Evolutionary conservation across 208 protist species (phyloP).

Genomic region (Trypanosomatidae sp.): DNA sequence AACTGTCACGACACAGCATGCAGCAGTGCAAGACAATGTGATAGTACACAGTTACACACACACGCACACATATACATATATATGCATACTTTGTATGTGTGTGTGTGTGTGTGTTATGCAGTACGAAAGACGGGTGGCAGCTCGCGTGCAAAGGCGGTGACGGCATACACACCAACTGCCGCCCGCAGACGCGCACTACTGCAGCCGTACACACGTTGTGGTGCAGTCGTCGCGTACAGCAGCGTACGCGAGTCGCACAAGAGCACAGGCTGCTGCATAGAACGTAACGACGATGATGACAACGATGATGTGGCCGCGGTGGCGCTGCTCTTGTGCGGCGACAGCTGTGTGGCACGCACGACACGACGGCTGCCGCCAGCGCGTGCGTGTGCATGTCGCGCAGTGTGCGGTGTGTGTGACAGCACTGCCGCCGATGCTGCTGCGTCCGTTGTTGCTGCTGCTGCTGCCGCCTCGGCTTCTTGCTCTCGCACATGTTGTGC

Average conservation of each 20-base stretch:
- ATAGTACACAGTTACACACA: background rate
- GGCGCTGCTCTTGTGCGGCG: too few species aligned
- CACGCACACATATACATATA: background rate
- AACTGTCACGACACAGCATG: background rate
- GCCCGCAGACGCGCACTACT: constrained; percentile 22
- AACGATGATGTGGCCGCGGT: too few species aligned
- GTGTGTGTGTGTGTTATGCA: background rate
- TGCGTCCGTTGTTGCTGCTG: too few species aligned
- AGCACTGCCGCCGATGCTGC: too few species aligned
- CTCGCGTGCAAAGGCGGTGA: constrained; percentile 31
- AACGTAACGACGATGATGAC: too few species aligned
- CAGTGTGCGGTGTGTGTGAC: too few species aligned
- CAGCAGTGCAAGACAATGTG: background rate
- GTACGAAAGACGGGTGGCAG: constrained; percentile 22
- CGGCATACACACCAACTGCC: constrained; percentile 11
- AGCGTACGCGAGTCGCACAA: background rate
- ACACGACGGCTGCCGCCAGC: too few species aligned
- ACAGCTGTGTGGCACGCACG: too few species aligned
- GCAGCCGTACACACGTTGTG: constrained; percentile 29
- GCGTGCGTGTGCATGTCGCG: too few species aligned
- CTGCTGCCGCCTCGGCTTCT: too few species aligned
- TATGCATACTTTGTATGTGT: background rate
- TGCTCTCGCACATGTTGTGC: constrained; percentile 14
- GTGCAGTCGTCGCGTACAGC: background rate
- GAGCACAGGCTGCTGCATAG: too few species aligned